Base-by-base conservation (phyloP, 768 basidiomycete species). In the Leccinum truebloodii region DNA sequence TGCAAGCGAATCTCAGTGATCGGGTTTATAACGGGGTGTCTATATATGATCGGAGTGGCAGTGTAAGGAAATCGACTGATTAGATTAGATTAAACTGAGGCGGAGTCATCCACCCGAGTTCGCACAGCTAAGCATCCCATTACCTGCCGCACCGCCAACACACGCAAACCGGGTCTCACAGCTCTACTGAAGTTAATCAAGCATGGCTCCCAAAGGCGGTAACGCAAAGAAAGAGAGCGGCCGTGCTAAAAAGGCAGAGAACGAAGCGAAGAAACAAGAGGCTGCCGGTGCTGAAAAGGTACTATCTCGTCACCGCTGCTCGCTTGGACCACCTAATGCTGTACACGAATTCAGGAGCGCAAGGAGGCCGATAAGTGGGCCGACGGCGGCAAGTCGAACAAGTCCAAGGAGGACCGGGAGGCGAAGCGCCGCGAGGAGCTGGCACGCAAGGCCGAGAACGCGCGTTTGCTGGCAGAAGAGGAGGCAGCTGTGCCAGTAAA, bases 161-260 rank as follows among this genome's bases (percentile, higher is more conserved):
- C 44, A 50, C 53, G 6, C 30, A 9, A 16, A 10, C 44, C 10
- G 20, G 20, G 35, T 22, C 59, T 52, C 61, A 55, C 65, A 63
- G 58, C 58, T 57, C 37, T 46, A 54, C 24, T 8, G 44, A 60
- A 34, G 24, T 18, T 44, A n/a, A 56, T 37, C 10, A 32, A 20
- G 2, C 41, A 95, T 95, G 95, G 76, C 95, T 52, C 94, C 95
- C 1, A 93, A 92, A 75, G 90, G 88, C 63, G 86, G 82, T 66
- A 96, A 94, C 80, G 80, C 92, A 59, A 97, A 96, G 86, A 96
- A 96, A 73, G 95, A 96, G 75, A 76, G 85, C 48, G 94, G 95
- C 4, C 77, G 90, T 57, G 89, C 94, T 1, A 95, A 93, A 77
- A 97, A 97, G 74, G 92, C 92, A 26, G 91, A 95, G 70, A 95